Evolutionary conservation across 257 asterid genomes (phyloP).

Genomic region (Parsonsia alboflavescens): DNA sequence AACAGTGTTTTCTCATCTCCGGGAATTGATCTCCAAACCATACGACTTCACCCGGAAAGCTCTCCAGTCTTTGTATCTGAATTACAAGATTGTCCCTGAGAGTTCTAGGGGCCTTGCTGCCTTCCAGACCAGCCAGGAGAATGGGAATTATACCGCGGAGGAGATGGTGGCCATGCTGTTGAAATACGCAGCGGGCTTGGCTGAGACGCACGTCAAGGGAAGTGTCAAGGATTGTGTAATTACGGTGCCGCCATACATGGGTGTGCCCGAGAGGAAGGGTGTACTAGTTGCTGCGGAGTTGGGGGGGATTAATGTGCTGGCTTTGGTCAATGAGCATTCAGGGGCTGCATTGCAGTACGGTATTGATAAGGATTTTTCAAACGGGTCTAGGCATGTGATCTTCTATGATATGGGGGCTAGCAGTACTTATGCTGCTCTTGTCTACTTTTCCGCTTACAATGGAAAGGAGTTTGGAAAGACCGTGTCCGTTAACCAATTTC

Average conservation of each 20-base stretch:
- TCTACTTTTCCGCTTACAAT: constrained; percentile 80
- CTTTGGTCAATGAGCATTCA: constrained; percentile 85
- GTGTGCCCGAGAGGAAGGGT: constrained; percentile 79
- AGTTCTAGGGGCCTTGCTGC: constrained; percentile 44
- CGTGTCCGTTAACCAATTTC: constrained; percentile 78
- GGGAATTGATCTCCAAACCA: constrained; percentile 63
- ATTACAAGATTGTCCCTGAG: constrained; percentile 42
- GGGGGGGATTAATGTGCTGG: constrained; percentile 86
- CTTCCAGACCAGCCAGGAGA: constrained; percentile 36
- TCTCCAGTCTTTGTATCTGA: constrained; percentile 43
- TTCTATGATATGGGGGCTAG: constrained; percentile 96
- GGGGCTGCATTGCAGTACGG: constrained; percentile 99
- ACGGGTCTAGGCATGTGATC: constrained; percentile 79
- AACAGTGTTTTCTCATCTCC: constrained; percentile 70
- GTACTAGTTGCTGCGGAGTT: constrained; percentile 82
- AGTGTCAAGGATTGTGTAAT: constrained; percentile 78
- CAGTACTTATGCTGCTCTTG: constrained; percentile 93
- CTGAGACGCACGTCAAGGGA: constrained; percentile 65
- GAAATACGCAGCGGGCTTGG: constrained; percentile 63
- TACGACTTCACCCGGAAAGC: constrained; percentile 28
- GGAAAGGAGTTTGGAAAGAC: constrained; percentile 82
- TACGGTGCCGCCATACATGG: constrained; percentile 84
- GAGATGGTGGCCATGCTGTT: constrained; percentile 88
- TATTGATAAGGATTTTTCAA: constrained; percentile 88
- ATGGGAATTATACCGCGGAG: constrained; percentile 61